Conservation (phyloP, 2,329 filamentous ascomycete species). For the Didymosphaeria variabile region DNA sequence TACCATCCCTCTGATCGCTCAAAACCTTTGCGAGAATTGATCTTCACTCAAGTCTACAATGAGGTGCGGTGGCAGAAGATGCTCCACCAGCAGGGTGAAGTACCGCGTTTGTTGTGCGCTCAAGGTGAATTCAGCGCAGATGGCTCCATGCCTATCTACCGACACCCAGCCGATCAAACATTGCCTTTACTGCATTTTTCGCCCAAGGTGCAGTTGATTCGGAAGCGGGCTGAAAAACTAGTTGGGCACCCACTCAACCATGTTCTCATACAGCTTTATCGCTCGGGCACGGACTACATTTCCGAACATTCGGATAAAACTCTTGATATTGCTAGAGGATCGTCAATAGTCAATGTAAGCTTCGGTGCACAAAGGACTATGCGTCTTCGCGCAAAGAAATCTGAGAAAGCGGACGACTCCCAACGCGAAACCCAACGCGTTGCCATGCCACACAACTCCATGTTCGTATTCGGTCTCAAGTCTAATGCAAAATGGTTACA, state of each 20-base stretch:
- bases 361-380: conserved; percentile 92
- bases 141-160: conserved; percentile 86
- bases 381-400: conserved; percentile 84
- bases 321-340: conserved; percentile 82
- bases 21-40: conserved; percentile 60
- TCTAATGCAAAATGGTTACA: conserved; percentile 93
- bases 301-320: conserved; percentile 98
- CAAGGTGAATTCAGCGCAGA: conserved; percentile 76
- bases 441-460: conserved; percentile 84
- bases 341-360: conserved; percentile 90
- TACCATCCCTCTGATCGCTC: conserved; percentile 37
- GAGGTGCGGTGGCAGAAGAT: conserved; percentile 92
- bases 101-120: conserved; percentile 89
- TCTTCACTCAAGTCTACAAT: conserved; percentile 74
- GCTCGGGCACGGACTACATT: conserved; percentile 88
- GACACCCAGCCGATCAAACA: conserved; percentile 90
- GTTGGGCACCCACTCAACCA: conserved; percentile 89
- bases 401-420: conserved; percentile 27
- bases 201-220: conserved; percentile 73
- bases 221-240: conserved; percentile 71
- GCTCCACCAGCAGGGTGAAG: conserved; percentile 90
- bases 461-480: conserved; percentile 80
- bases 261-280: conserved; percentile 90
- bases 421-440: conserved; percentile 69
- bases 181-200: conserved; percentile 81